phyloP scores from a whole-genome alignment of 192 early-diverging fungal genomes.

The Diversispora eburnea region DNA sequence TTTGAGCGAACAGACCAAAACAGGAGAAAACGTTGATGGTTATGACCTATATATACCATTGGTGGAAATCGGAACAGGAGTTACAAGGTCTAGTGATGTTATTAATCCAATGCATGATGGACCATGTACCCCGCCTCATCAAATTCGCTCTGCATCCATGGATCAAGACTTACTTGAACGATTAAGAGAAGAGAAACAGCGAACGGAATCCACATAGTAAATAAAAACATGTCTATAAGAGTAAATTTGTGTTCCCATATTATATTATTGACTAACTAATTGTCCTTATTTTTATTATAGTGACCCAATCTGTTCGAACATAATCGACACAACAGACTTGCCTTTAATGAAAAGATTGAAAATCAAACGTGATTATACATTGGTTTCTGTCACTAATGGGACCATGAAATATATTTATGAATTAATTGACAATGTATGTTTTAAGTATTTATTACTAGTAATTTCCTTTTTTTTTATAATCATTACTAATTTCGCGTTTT shows the following conservation, averaged over 20 bases:
- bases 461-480: slow-evolving; percentile 11
- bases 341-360: slow-evolving; percentile 15
- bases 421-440: slow-evolving; percentile 9
- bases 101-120: background rate
- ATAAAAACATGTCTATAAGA: slow-evolving; percentile 15
- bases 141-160: background rate
- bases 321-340: slow-evolving; percentile 12
- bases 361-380: slow-evolving; percentile 5
- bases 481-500: slow-evolving; percentile 4
- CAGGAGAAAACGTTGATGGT: too few relatives aligned
- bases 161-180: slow-evolving; percentile 12
- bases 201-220: slow-evolving; percentile 11
- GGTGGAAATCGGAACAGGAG: too few relatives aligned
- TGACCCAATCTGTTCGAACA: slow-evolving; percentile 22
- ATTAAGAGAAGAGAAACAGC: slow-evolving; percentile 13
- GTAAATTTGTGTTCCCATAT: slow-evolving; percentile 13
- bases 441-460: background rate
- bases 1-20: too few relatives aligned
- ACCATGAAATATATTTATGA: slow-evolving; percentile 19
- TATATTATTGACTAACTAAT: too few relatives aligned
- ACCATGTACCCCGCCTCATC: background rate
- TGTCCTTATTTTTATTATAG: too few relatives aligned
- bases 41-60: too few relatives aligned
- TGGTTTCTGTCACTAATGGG: background rate
- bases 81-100: too few relatives aligned